Evolutionary conservation across 306 rosid species (phyloP).

Genomic region (Prinsepia uniflora): DNA sequence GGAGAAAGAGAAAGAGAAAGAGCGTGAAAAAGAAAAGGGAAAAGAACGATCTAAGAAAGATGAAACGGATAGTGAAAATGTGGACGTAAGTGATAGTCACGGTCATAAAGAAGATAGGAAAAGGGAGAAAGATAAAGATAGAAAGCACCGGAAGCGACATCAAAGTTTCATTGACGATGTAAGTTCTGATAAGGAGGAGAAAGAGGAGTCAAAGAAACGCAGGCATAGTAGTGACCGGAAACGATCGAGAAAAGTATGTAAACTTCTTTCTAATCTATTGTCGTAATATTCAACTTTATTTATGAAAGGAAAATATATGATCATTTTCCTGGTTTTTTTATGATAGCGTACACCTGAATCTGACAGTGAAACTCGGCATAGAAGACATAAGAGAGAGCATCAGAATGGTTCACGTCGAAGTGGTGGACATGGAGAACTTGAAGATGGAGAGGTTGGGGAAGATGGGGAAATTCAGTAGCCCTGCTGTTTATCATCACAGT

Average conservation of each 20-base stretch:
- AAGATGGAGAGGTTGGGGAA: conserved; percentile 97
- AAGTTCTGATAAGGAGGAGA: conserved; percentile 87
- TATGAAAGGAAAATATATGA: conserved; percentile 17
- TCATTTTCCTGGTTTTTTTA: conserved; percentile 13
- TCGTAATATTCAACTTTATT: not conserved
- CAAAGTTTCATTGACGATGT: conserved; percentile 73
- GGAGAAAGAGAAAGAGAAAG: conserved; percentile 84
- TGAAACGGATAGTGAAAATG: conserved; percentile 79
- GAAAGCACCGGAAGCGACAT: conserved; percentile 92
- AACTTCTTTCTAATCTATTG: not conserved
- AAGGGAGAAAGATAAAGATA: conserved; percentile 85
- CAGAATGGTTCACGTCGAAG: conserved; percentile 64
- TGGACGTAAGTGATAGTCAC: conserved; percentile 53
- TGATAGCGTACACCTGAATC: conserved; percentile 93
- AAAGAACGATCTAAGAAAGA: conserved; percentile 86
- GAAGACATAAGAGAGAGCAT: conserved; percentile 87
- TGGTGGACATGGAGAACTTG: conserved; percentile 77
- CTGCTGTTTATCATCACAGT: not conserved
- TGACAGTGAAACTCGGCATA: conserved; percentile 74
- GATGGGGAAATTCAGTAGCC: conserved; percentile 63
- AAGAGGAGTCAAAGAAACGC: conserved; percentile 82
- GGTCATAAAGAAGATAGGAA: conserved; percentile 84
- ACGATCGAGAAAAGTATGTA: conserved; percentile 72
- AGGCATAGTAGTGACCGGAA: conserved; percentile 92
- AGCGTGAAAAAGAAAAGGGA: conserved; percentile 79